Evolutionary conservation across 2,329 filamentous ascomycete genomes (phyloP).

Genomic region (Orbilia quercus): DNA sequence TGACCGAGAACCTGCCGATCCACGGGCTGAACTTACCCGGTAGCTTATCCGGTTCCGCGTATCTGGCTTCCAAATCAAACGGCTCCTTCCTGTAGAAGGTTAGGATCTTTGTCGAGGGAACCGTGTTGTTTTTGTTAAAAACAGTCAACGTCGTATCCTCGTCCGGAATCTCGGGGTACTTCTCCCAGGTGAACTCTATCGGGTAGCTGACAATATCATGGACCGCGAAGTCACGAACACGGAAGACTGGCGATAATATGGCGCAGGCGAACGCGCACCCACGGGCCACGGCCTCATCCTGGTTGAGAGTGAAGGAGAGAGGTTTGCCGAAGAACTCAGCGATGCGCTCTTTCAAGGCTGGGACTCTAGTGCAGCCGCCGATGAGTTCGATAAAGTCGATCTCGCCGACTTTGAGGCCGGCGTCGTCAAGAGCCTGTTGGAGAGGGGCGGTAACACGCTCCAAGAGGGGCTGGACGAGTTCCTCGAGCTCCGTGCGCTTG

Average conservation of each 20-base stretch:
- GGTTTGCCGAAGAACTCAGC: conserved; percentile 90
- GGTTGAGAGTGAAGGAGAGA: conserved; percentile 96
- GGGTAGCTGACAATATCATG: conserved; percentile 98
- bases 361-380: conserved; percentile 93
- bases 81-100: conserved; percentile 99
- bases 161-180: conserved; percentile 96
- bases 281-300: conserved; percentile 94
- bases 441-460: conserved; percentile 77
- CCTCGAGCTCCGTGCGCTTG: conserved; percentile 93
- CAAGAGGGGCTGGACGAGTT: conserved; percentile 85
- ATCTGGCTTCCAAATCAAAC: conserved; percentile 95
- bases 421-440: conserved; percentile 92
- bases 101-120: conserved; percentile 98
- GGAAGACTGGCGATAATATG: conserved; percentile 96
- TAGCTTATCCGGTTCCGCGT: conserved; percentile 84
- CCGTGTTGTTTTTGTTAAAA: conserved; percentile 95
- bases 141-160: conserved; percentile 97
- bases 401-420: conserved; percentile 88
- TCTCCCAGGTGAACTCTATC: conserved; percentile 99
- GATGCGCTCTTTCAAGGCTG: conserved; percentile 88
- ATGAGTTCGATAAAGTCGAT: conserved; percentile 94
- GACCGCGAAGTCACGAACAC: conserved; percentile 95
- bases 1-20: conserved; percentile 98
- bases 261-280: conserved; percentile 98
- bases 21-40: conserved; percentile 92